phyloP scores from a whole-genome alignment of 139 green algal genomes.

The Tetraselmis chui region DNA sequence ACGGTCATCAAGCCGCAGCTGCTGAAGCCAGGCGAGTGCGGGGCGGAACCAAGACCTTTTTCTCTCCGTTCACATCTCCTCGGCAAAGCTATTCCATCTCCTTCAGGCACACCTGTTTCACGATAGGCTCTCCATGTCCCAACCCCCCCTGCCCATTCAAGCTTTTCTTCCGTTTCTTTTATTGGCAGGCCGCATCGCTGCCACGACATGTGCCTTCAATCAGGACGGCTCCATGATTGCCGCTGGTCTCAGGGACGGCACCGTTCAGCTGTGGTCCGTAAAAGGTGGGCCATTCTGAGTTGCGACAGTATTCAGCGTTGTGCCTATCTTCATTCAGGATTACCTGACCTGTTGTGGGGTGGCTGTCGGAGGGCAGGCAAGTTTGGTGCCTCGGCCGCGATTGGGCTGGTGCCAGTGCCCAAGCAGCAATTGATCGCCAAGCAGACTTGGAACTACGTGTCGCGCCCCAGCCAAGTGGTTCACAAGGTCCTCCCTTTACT shows the following conservation, averaged over 20 bases:
- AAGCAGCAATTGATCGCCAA: conserved; percentile 59
- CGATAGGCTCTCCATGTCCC: too few species aligned
- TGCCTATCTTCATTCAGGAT: conserved; percentile 4
- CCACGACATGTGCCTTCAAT: conserved; percentile 71
- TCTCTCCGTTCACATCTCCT: too few species aligned
- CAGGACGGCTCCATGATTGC: conserved; percentile 65
- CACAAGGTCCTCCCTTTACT: neutral
- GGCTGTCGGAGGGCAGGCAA: conserved; percentile 52
- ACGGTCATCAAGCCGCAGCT: conserved; percentile 84
- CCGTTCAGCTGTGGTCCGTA: conserved; percentile 80
- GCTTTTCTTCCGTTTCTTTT: too few species aligned
- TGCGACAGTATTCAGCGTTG: too few species aligned
- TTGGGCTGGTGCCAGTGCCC: conserved; percentile 55
- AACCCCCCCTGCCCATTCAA: too few species aligned
- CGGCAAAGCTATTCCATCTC: too few species aligned
- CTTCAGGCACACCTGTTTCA: too few species aligned
- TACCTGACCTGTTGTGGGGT: neutral
- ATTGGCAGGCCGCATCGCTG: conserved; percentile 49
- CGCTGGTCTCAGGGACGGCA: conserved; percentile 80
- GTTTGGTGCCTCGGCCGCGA: conserved; percentile 66
- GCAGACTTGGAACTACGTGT: conserved; percentile 74
- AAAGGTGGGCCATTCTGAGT: conserved; percentile 41
- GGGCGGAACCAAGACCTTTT: too few species aligned
- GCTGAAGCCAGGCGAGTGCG: conserved; percentile 25
- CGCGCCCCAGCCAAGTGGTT: conserved; percentile 35